Conservation (phyloP, 768 basidiomycete species). For the Lentinula detonsa region DNA sequence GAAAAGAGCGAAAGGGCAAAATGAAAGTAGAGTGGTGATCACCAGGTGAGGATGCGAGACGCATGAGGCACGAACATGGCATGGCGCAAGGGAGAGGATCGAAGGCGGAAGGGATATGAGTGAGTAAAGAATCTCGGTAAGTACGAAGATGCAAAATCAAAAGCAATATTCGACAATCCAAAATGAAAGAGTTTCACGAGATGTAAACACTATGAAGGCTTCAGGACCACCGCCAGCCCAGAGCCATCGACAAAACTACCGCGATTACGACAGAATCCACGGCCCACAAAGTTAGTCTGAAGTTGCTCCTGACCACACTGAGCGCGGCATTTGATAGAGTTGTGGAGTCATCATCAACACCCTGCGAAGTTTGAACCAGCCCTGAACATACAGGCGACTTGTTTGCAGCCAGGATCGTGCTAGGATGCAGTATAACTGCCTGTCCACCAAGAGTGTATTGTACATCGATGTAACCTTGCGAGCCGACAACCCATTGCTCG, state of each 20-base stretch:
- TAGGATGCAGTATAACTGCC: slow-evolving; percentile 49
- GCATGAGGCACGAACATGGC: background rate
- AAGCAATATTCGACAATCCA: background rate
- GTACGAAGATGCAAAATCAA: background rate
- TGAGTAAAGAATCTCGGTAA: background rate
- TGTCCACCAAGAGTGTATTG: slow-evolving; percentile 61
- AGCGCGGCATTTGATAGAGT: background rate
- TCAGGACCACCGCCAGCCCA: background rate
- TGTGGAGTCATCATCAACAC: background rate
- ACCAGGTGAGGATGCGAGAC: background rate
- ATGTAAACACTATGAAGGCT: background rate
- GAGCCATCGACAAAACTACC: background rate
- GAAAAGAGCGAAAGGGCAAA: background rate
- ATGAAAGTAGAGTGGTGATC: background rate
- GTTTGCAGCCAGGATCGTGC: slow-evolving; percentile 19
- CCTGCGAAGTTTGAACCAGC: slow-evolving; percentile 1
- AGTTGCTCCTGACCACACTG: background rate
- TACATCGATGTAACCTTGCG: slow-evolving; percentile 53
- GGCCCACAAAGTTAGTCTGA: background rate
- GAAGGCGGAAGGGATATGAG: background rate
- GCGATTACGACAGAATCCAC: background rate
- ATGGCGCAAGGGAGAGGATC: background rate
- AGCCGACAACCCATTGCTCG: slow-evolving; percentile 61
- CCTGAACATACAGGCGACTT: slow-evolving; percentile 31
- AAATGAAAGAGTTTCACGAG: background rate